phyloP scores from a whole-genome alignment of 495 filamentous ascomycete species.

The Xylaria curta region DNA sequence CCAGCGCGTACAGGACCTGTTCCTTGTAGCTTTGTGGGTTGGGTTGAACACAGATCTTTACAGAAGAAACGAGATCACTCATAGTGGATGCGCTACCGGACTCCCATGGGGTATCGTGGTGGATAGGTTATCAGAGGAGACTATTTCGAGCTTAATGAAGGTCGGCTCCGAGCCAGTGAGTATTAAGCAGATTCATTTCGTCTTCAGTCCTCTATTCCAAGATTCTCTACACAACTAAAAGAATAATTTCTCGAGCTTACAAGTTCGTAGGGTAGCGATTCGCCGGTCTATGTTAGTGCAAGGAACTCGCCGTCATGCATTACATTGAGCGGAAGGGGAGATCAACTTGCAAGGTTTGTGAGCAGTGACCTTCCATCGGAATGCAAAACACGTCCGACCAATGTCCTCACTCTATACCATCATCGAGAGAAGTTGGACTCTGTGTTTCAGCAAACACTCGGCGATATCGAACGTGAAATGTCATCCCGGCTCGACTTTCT shows the following conservation, averaged over 20 bases:
- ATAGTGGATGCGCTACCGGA: constrained; percentile 5
- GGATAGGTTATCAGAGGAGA: not conserved
- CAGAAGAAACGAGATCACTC: constrained; percentile 7
- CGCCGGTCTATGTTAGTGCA: constrained; percentile 12
- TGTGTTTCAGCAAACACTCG: constrained; percentile 15
- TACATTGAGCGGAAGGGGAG: constrained; percentile 24
- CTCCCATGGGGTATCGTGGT: constrained; percentile 22
- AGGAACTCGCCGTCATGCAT: constrained; percentile 22
- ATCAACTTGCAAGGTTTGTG: constrained; percentile 19
- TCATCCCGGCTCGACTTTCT: constrained; percentile 1
- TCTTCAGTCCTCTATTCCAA: not conserved
- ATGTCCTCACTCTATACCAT: constrained; percentile 22
- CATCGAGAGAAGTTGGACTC: constrained; percentile 13
- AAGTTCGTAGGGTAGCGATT: not conserved
- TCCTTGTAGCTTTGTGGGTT: constrained; percentile 17
- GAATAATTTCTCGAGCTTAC: not conserved
- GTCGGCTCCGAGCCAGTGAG: not conserved
- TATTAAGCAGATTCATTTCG: not conserved
- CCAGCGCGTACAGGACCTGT: constrained; percentile 23
- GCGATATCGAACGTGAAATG: constrained; percentile 13
- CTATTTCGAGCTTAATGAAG: not conserved
- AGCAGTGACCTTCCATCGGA: constrained; percentile 7
- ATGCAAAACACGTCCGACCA: constrained; percentile 22
- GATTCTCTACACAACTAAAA: not conserved
- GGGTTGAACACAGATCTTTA: constrained; percentile 18